Conservation (phyloP, 2,329 filamentous ascomycete species). For the Cercospora sesami region DNA sequence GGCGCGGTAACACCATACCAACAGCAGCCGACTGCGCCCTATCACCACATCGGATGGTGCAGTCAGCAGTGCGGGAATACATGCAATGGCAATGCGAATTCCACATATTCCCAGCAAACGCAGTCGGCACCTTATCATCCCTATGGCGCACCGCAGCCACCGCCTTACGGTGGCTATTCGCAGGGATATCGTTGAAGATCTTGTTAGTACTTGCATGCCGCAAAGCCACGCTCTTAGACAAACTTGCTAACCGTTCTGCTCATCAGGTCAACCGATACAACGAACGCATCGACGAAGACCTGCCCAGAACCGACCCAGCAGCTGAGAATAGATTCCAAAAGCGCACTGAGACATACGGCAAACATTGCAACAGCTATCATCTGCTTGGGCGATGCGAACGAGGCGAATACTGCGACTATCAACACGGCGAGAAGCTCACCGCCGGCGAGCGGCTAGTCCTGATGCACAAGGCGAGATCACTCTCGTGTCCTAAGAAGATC, state of each 20-base stretch:
- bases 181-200: not conserved
- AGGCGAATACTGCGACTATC: conserved; percentile 46
- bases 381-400: conserved; percentile 42
- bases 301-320: conserved; percentile 36
- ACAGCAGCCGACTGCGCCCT: not conserved
- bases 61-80: not conserved
- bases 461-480: conserved; percentile 45
- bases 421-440: conserved; percentile 44
- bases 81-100: not conserved
- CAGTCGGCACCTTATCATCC: not conserved
- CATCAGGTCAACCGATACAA: conserved; percentile 41
- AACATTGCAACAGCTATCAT: conserved; percentile 43
- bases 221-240: too few relatives aligned
- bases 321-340: conserved; percentile 35
- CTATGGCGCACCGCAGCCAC: not conserved
- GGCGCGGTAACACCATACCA: not conserved
- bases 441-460: conserved; percentile 44
- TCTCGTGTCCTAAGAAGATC: conserved; percentile 40
- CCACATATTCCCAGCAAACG: not conserved
- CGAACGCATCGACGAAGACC: conserved; percentile 45
- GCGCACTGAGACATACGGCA: conserved; percentile 34
- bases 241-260: not conserved
- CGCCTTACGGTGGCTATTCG: not conserved
- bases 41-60: not conserved
- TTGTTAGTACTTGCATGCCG: not conserved